These are phyloP conservation scores for Brettanomyces naardenensis DNA, from an alignment of 805 yeast genomes.

Conservation along the genomic window DNA sequence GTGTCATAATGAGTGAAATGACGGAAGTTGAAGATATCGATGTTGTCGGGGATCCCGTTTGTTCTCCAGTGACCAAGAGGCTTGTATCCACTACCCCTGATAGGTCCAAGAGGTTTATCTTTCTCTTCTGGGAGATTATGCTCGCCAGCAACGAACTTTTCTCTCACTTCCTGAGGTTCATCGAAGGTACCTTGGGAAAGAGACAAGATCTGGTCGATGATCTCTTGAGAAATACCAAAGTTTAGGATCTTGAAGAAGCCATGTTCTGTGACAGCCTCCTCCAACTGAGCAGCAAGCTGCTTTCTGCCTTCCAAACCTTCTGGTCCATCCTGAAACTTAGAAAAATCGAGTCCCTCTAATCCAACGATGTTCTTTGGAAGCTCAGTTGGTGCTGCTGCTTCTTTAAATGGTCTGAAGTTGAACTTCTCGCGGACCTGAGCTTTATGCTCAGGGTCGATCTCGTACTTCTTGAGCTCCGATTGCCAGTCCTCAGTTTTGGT, in stretches of 20 bases:
- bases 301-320: constrained; percentile 16
- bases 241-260: constrained; percentile 37
- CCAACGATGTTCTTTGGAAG: constrained; percentile 16
- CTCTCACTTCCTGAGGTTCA: constrained; percentile 31
- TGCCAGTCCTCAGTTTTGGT: too few species aligned
- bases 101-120: constrained; percentile 31
- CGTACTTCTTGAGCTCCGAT: background rate
- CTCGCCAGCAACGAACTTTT: constrained; percentile 31
- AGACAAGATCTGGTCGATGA: constrained; percentile 28
- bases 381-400: constrained; percentile 19
- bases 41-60: constrained; percentile 34
- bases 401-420: constrained; percentile 26
- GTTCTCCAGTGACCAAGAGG: constrained; percentile 42
- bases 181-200: constrained; percentile 34
- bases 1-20: constrained; percentile 30
- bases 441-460: background rate
- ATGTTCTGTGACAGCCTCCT: constrained; percentile 31
- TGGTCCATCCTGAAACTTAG: constrained; percentile 27
- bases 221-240: constrained; percentile 26
- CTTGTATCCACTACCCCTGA: constrained; percentile 40
- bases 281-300: constrained; percentile 30
- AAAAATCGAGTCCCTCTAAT: constrained; percentile 30
- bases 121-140: constrained; percentile 19
- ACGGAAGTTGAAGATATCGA: constrained; percentile 36
- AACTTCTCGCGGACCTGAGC: constrained; percentile 16